These are phyloP conservation scores for Schizochytrium sp. DNA, from an alignment of 108 stramenopile genomes.

Conservation along the genomic window DNA sequence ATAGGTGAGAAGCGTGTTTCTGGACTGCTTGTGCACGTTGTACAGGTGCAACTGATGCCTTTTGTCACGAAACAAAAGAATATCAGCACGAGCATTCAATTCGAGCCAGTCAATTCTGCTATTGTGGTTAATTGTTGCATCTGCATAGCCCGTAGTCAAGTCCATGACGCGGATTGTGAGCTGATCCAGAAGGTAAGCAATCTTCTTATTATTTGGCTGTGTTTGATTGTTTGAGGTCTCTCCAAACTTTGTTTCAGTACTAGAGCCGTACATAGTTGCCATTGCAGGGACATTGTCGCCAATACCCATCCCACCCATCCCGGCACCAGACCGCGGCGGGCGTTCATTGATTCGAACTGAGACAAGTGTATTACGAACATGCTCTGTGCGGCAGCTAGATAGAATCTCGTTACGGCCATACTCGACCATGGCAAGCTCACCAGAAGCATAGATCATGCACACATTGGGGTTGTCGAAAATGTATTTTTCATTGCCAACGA, in stretches of 20 bases:
- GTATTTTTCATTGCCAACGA: slow-evolving; percentile 71
- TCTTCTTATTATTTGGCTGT: slow-evolving; percentile 72
- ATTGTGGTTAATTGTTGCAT: slow-evolving; percentile 72
- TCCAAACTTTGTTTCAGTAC: background rate
- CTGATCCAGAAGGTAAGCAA: slow-evolving; percentile 77
- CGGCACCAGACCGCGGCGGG: slow-evolving; percentile 5
- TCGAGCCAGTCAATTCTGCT: slow-evolving; percentile 79
- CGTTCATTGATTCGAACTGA: slow-evolving; percentile 78
- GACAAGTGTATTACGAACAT: slow-evolving; percentile 70
- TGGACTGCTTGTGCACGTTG: slow-evolving; percentile 69
- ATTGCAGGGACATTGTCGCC: background rate
- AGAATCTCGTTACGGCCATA: slow-evolving; percentile 78
- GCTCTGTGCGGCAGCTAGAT: slow-evolving; percentile 75
- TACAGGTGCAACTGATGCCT: slow-evolving; percentile 72
- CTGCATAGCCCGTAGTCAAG: slow-evolving; percentile 65
- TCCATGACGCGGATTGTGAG: slow-evolving; percentile 79
- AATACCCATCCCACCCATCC: background rate
- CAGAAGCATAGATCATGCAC: slow-evolving; percentile 71
- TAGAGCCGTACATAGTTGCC: background rate
- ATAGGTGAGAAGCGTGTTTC: slow-evolving; percentile 73
- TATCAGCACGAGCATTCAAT: slow-evolving; percentile 72
- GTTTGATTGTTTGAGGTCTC: slow-evolving; percentile 14
- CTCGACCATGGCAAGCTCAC: slow-evolving; percentile 77
- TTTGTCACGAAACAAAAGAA: slow-evolving; percentile 77
- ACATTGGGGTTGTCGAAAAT: slow-evolving; percentile 75